Percentiles rank a stretch among this genome's conserved stretches.
phyloP scores from a whole-genome alignment of 352 stramenopile species.

The Pythium graminicola region DNA sequence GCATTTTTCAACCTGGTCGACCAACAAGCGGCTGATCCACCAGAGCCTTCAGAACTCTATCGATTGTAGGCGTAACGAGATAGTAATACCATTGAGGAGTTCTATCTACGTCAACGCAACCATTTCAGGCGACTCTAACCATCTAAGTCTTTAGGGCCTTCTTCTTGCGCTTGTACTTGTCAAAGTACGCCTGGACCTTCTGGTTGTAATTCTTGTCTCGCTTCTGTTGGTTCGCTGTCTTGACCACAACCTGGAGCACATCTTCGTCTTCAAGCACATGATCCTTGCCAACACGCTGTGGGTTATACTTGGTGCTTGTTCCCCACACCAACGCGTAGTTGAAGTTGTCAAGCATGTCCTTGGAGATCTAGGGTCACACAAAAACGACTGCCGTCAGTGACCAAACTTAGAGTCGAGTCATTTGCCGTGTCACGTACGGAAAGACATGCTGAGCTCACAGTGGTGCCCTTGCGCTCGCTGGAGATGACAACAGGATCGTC shows the following conservation, averaged over 20 bases:
- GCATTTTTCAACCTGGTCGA: constrained; percentile 36
- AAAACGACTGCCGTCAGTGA: neutral
- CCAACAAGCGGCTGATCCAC: constrained; percentile 15
- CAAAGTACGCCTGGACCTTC: constrained; percentile 93
- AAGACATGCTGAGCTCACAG: constrained; percentile 71
- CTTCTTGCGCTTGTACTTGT: constrained; percentile 93
- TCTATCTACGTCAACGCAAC: neutral
- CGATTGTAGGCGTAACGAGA: constrained; percentile 1
- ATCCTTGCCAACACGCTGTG: constrained; percentile 92
- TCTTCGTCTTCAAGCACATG: constrained; percentile 97
- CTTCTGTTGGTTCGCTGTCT: constrained; percentile 98
- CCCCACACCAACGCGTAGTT: constrained; percentile 98
- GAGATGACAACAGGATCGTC: constrained; percentile 77
- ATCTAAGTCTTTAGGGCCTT: constrained; percentile 88
- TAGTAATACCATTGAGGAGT: neutral
- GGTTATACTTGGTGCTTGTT: constrained; percentile 96
- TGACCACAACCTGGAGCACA: constrained; percentile 97
- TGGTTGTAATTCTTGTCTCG: constrained; percentile 96
- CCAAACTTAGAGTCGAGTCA: too few species aligned
- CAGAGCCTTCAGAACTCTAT: constrained; percentile 9
- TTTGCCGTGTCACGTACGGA: constrained; percentile 39
- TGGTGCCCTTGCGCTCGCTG: constrained; percentile 77
- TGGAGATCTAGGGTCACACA: constrained; percentile 65
- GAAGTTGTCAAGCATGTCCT: constrained; percentile 93
- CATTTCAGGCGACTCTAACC: neutral